A percentile compares a stretch with the other conserved stretches of the same genome.
Evolutionary conservation across 148 eudicot genomes (phyloP).

Genomic region (Chenopodium formosanum): DNA sequence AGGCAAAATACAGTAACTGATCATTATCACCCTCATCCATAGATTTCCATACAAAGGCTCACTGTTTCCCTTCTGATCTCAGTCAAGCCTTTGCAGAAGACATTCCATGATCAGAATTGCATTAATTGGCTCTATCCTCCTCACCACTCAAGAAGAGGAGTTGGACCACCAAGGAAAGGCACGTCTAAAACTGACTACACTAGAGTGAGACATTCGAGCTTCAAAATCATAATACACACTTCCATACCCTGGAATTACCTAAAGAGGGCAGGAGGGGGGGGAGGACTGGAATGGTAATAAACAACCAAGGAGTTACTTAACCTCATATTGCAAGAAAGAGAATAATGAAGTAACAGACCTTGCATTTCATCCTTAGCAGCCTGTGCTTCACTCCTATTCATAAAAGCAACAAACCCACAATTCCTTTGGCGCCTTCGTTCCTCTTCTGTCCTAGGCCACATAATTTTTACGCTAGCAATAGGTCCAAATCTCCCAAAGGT

Average conservation of each 20-base stretch:
- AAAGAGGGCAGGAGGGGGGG: not conserved
- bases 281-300: not conserved
- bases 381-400: constrained; percentile 96
- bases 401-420: constrained; percentile 99
- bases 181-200: not conserved
- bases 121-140: not conserved
- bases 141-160: not conserved
- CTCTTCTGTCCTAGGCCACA: constrained; percentile 99
- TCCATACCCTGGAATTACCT: not conserved
- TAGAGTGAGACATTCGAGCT: not conserved
- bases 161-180: not conserved
- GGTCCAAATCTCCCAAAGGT: constrained; percentile 99
- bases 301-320: constrained; percentile 2
- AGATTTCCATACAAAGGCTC: not conserved
- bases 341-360: constrained; percentile 45
- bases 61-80: not conserved
- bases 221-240: not conserved
- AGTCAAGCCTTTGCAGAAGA: not conserved
- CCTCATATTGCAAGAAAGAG: constrained; percentile 2
- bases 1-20: too few relatives aligned
- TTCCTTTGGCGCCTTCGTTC: constrained; percentile 86
- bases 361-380: constrained; percentile 99
- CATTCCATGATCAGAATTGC: not conserved
- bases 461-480: constrained; percentile 97
- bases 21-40: not conserved